Evolutionary conservation across 345 rosid genomes (phyloP).

Genomic region (Triadica sebifera): DNA sequence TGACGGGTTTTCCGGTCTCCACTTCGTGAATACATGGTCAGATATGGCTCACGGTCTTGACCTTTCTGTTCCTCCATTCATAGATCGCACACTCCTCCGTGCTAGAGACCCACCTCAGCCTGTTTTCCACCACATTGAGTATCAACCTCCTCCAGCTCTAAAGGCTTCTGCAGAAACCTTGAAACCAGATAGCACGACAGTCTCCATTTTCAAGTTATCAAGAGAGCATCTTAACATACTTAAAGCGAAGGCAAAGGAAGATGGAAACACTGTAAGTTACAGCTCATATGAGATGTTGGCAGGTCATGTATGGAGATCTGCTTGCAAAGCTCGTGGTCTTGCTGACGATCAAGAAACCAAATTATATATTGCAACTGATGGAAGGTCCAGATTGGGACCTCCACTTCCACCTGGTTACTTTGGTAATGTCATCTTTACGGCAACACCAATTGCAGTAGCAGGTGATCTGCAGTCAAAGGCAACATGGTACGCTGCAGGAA

Average conservation of each 20-base stretch:
- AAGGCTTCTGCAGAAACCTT: constrained; percentile 18
- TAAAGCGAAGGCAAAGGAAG: constrained; percentile 77
- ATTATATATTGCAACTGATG: constrained; percentile 87
- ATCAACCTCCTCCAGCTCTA: constrained; percentile 78
- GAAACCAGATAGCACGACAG: constrained; percentile 42
- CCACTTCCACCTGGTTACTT: constrained; percentile 86
- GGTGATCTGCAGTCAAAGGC: constrained; percentile 70
- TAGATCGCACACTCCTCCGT: constrained; percentile 74
- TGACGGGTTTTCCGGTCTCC: constrained; percentile 94
- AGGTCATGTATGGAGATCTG: constrained; percentile 88
- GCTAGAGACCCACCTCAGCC: constrained; percentile 90
- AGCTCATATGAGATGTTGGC: constrained; percentile 93
- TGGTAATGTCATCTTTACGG: constrained; percentile 86
- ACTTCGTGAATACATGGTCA: constrained; percentile 90
- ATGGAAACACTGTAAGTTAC: constrained; percentile 61
- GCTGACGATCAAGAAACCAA: constrained; percentile 61
- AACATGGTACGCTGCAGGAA: constrained; percentile 80
- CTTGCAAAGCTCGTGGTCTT: constrained; percentile 71
- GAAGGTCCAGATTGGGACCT: constrained; percentile 72
- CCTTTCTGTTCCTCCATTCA: constrained; percentile 65
- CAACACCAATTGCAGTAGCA: constrained; percentile 74
- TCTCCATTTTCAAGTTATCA: constrained; percentile 69
- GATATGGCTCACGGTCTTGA: constrained; percentile 92
- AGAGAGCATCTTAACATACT: constrained; percentile 63
- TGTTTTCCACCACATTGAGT: constrained; percentile 67